Base-by-base conservation (phyloP, 495 filamentous ascomycete genomes). In the Friedmanniomyces simplex region DNA sequence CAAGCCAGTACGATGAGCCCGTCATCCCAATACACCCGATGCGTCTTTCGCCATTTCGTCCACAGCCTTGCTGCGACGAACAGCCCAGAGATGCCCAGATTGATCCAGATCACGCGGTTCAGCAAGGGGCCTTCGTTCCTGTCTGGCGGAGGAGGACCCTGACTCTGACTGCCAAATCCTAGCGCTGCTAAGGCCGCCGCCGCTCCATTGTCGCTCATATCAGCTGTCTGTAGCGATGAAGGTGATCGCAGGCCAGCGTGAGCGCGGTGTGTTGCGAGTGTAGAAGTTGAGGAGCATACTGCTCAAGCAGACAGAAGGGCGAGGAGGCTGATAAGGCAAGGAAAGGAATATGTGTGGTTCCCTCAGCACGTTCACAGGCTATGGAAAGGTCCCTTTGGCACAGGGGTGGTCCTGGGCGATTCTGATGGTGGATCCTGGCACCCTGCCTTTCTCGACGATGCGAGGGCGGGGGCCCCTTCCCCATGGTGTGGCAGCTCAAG, bases 11-110 rank as follows among this genome's bases (percentile, higher is more conserved):
- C n/a, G 36, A 61, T 52, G 13, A 61, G 49, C 10, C 22, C 26
- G 37, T 61, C 59, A 41, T 57, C 59, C 59, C 59, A 61, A 30
- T 61, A 61, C 3, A 61, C 2, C 30, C 59, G 30, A 21, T 30
- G 52, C 18, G 59, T 57, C 22, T 50, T 61, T 24, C 49, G 49
- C 45, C 30, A 41, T 39, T 61, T 61, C 1, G 42, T 45, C 21
- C 28, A 42, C 5, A 61, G 26, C 18, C 59, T 18, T n/a, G n/a
- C 59, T 8, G 26, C n/a, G 28, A 57, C 45, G 32, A 57, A 11
- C 22, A 57, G 0, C n/a, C 32, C 50, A 18, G 59, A 61, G 11
- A 61, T 24, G 48, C 7, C 25, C 18, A 57, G 49, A 2, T 57
- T 36, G 21, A 25, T 13, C 59, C 59, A 61, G 21, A 56, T 14